Evolutionary conservation across 202 grass and related monocot species (phyloP).

Genomic region (Eragrostis tef): DNA sequence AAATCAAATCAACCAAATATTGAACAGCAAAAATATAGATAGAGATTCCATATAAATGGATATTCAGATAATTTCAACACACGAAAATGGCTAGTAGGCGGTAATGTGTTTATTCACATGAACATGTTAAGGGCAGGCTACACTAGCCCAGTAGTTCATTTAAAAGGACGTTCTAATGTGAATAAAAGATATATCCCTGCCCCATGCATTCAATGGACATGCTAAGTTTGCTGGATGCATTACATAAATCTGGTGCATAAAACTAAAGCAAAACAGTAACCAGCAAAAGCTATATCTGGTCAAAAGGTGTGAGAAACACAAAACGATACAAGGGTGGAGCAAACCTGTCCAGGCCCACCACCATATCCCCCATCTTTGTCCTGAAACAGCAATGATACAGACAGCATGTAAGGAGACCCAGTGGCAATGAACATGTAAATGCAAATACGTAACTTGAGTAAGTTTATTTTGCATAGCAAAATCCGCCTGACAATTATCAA

Average conservation of each 20-base stretch:
- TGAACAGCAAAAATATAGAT: neutral
- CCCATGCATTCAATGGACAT: neutral
- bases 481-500: neutral
- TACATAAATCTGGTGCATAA: neutral
- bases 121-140: slow-evolving; percentile 20
- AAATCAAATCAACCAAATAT: neutral
- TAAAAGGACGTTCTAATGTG: slow-evolving; percentile 6
- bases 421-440: neutral
- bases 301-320: neutral
- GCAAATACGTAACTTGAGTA: neutral
- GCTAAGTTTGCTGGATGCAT: neutral
- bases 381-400: slow-evolving; percentile 55
- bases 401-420: slow-evolving; percentile 27
- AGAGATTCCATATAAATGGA: neutral
- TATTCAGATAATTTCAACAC: neutral
- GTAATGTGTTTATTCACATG: neutral
- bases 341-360: slow-evolving; percentile 95
- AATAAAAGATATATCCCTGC: slow-evolving; percentile 1
- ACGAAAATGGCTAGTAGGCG: neutral
- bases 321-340: slow-evolving; percentile 15
- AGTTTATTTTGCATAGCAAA: slow-evolving; percentile 5
- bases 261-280: slow-evolving; percentile 21
- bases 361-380: slow-evolving; percentile 91
- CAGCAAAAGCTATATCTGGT: neutral
- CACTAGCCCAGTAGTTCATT: neutral